These are phyloP conservation scores for Neurospora sp. DNA, from an alignment of 495 filamentous ascomycete species.

Conservation along the genomic window DNA sequence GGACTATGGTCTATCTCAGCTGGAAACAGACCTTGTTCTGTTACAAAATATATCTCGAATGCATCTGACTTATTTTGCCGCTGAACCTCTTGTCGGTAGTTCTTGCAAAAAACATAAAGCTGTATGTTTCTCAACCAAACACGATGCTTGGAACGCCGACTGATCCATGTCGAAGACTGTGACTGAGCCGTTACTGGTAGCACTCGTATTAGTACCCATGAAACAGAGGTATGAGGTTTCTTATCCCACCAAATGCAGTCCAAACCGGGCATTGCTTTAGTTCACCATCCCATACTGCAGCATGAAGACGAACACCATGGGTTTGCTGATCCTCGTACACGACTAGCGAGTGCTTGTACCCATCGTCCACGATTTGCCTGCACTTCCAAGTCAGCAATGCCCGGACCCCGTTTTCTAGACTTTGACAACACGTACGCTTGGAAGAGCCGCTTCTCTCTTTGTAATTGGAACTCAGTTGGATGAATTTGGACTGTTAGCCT, in stretches of 20 bases:
- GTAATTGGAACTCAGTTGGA: slow-evolving; percentile 50
- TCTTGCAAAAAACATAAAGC: slow-evolving; percentile 51
- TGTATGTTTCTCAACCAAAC: slow-evolving; percentile 53
- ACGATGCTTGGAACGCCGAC: slow-evolving; percentile 35
- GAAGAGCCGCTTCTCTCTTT: slow-evolving; percentile 55
- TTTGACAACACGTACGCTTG: slow-evolving; percentile 46
- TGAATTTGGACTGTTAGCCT: slow-evolving; percentile 37
- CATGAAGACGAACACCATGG: slow-evolving; percentile 47
- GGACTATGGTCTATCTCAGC: neutral
- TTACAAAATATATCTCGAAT: slow-evolving; percentile 37
- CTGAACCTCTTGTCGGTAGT: slow-evolving; percentile 44
- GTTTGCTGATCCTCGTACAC: slow-evolving; percentile 60
- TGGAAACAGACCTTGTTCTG: slow-evolving; percentile 25
- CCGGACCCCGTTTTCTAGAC: slow-evolving; percentile 6
- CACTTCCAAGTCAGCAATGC: neutral
- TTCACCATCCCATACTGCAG: slow-evolving; percentile 40
- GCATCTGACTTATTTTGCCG: slow-evolving; percentile 31
- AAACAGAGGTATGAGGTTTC: neutral
- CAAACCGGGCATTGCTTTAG: slow-evolving; percentile 52
- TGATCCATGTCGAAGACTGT: slow-evolving; percentile 48
- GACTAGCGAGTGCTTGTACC: slow-evolving; percentile 58
- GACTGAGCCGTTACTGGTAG: slow-evolving; percentile 50
- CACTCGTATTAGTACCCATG: neutral
- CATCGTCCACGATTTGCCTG: slow-evolving; percentile 64
- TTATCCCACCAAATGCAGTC: slow-evolving; percentile 55